phyloP scores from a whole-genome alignment of 768 basidiomycete genomes.

The Suillus discolor region DNA sequence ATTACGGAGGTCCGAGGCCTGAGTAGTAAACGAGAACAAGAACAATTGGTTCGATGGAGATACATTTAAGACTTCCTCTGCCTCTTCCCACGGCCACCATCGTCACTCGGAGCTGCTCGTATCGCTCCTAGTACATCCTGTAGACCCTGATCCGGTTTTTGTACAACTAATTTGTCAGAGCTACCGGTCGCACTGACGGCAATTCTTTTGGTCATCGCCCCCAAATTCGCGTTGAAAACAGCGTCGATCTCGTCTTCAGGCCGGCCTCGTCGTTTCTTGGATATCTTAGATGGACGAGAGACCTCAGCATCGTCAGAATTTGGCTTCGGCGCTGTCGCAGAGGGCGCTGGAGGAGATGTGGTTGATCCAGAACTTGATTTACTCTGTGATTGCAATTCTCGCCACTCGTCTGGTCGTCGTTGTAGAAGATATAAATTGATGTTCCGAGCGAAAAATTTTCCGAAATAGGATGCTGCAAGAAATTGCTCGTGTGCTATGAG shows the following conservation, averaged over 20 bases:
- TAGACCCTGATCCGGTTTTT: conserved; percentile 40
- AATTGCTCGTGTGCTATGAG: conserved; percentile 70
- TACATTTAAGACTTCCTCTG: conserved; percentile 19
- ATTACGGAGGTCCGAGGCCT: too few relatives aligned
- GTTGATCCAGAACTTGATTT: conserved; percentile 33
- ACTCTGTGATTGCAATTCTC: conserved; percentile 56
- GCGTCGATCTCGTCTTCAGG: conserved; percentile 74
- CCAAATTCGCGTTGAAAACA: conserved; percentile 61
- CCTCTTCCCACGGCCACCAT: conserved; percentile 39
- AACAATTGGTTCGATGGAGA: neutral
- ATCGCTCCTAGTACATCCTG: conserved; percentile 62
- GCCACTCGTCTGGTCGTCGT: conserved; percentile 86
- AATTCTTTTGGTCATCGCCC: conserved; percentile 60
- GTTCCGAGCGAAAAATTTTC: conserved; percentile 83
- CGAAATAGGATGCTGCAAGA: conserved; percentile 79
- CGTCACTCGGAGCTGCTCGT: conserved; percentile 52
- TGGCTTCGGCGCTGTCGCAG: neutral
- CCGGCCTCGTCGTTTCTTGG: conserved; percentile 47
- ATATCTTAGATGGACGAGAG: conserved; percentile 28
- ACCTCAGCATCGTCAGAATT: neutral
- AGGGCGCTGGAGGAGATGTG: conserved; percentile 15
- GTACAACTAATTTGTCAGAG: neutral
- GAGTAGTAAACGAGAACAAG: neutral
- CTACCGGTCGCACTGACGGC: conserved; percentile 36
- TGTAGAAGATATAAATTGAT: conserved; percentile 78